Evolutionary conservation across 2,329 filamentous ascomycete genomes (phyloP).

Genomic region (Penicillium rolfsii): DNA sequence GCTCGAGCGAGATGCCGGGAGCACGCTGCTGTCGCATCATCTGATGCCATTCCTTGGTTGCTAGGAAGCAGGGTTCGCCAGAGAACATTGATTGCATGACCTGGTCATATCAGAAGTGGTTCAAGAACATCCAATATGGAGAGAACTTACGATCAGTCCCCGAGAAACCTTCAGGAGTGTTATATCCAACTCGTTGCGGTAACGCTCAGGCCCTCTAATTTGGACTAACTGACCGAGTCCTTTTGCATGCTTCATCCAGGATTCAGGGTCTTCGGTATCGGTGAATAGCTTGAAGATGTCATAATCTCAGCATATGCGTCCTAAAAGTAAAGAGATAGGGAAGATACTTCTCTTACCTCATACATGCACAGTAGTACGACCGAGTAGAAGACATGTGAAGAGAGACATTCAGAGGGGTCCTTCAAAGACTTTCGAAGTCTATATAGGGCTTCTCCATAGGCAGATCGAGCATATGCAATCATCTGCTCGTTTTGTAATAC

Average conservation of each 20-base stretch:
- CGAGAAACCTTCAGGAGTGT: slow-evolving; percentile 32
- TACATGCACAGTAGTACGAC: slow-evolving; percentile 37
- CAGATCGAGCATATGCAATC: slow-evolving; percentile 28
- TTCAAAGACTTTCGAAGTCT: slow-evolving; percentile 29
- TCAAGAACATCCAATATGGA: not conserved
- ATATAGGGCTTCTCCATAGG: slow-evolving; percentile 32
- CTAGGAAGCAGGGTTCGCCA: slow-evolving; percentile 32
- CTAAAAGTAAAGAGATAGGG: not conserved
- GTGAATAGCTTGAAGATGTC: slow-evolving; percentile 31
- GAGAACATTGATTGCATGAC: slow-evolving; percentile 39
- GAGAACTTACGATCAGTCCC: slow-evolving; percentile 31
- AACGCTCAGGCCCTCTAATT: slow-evolving; percentile 29
- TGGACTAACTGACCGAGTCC: slow-evolving; percentile 32
- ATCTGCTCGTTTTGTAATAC: slow-evolving; percentile 25
- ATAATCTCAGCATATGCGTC: not conserved
- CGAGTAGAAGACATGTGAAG: slow-evolving; percentile 34
- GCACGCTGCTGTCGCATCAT: slow-evolving; percentile 32
- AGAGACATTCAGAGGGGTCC: slow-evolving; percentile 25
- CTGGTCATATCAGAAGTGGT: slow-evolving; percentile 14
- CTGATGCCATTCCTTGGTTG: slow-evolving; percentile 31
- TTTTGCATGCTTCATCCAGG: slow-evolving; percentile 38
- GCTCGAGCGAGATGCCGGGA: slow-evolving; percentile 11
- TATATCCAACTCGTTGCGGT: slow-evolving; percentile 28
- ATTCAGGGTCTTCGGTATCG: slow-evolving; percentile 28
- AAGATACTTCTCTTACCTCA: slow-evolving; percentile 25